Evolutionary conservation across 2,329 filamentous ascomycete genomes (phyloP), one percentile per base, ranked within the genome.

Genomic region (Parascedosporium putredinis): DNA sequence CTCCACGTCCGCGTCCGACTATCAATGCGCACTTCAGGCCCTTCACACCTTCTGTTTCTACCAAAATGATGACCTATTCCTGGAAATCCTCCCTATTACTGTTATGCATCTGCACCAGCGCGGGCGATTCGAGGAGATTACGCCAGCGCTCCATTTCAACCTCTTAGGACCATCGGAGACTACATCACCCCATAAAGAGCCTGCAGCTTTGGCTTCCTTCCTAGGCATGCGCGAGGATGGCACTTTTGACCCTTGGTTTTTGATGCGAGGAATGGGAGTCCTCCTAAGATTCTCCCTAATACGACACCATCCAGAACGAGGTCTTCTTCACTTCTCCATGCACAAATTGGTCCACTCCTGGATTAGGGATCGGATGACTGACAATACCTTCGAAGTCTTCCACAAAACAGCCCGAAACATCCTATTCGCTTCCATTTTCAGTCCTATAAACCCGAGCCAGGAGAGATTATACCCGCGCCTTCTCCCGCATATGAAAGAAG

Each of bases 31-130:
- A 0, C 49, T 64, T 1, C 55, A 60, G 7, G 42, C 64, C 1
- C 49, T 64, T 1, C 53, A 47, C 10, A 22, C 61, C 1, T 52
- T 63, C 6, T 58, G 53, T 14, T 65, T 64, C 52, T 64, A 58
- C 22, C 57, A 62, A 24, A 55, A 62, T 8, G 56, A 61, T 18
- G 50, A 51, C 2, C 25, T 61, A 1, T 49, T 55, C 0, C 23
- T 45, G 0, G 22, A 33, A 0, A 58, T 59, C 2, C 42, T 64
- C 9, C 4, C 24, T 3, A 18, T 54, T 5, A 57, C 58, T 2
- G 52, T 54, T 4, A 12, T 31, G 34, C n/a, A 0, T 50, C 49
- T 16, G 47, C 45, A 16, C 43, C n/a, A 31, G 2, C 8, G 16
- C 5, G n/a, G 12, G 16, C 36, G 47, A 7, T 49, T 25, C 25